Evolutionary conservation across 768 basidiomycete species (phyloP), one percentile per base, ranked within the genome.

Genomic region (Mycena vitilis): DNA sequence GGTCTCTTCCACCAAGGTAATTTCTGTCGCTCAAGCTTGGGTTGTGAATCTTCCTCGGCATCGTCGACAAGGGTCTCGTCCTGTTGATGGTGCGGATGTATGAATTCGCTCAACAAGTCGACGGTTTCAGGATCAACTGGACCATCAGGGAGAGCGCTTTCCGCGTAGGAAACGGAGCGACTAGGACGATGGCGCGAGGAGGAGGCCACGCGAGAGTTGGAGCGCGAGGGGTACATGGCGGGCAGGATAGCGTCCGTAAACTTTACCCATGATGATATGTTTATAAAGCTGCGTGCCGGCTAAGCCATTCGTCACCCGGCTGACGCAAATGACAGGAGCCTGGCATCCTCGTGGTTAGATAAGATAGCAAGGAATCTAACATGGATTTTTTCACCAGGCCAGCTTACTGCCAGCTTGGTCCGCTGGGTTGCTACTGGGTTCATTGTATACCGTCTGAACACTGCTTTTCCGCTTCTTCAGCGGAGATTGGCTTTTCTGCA

Each of bases 1-100:
- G 93, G 91, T 48, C 85, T 81, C 79, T 82, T 92, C 87, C 90
- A 94, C 92, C 93, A 94, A 4, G 92, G 89, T 53, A 84, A 81
- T 4, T 47, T 70, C 65, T 76, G 73, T 68, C 78, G 73, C 55
- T 74, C 70, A 0, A 59, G 54, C 11, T 23, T n/a, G 9, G 38
- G 53, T 18, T 75, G 61, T 42, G 20, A 30, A 36, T 34, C 22
- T 58, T 70, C 71, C 18, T 63, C 65, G 9, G 78, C 74, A 42
- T 77, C 76, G 23, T 73, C 74, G 51, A 64, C 73, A 59, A 80
- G 79, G 34, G 80, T 78, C 59, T 80, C 80, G 16, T 83, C 85
- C 38, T 77, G 74, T 7, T 75, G 71, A 56, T 82, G 79, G 40
- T 80, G 79, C 4, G 82, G 80, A 49, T 85, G 80, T 0, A 84